Evolutionary conservation across 768 basidiomycete species (phyloP).

Genomic region (Lyophyllum atratum): DNA sequence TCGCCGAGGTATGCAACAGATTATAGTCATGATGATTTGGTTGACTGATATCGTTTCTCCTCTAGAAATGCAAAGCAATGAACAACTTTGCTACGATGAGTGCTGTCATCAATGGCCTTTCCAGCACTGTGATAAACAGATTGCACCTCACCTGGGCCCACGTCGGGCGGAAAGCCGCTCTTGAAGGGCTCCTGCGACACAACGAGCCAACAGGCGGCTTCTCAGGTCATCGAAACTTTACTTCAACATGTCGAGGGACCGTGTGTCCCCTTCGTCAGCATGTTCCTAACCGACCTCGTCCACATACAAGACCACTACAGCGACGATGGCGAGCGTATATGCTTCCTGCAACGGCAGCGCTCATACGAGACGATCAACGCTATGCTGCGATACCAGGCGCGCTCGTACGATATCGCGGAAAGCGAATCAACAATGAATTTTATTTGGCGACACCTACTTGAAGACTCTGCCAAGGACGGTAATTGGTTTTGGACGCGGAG

Average conservation of each 20-base stretch:
- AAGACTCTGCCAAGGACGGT: constrained; percentile 41
- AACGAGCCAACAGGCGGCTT: constrained; percentile 64
- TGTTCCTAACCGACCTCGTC: constrained; percentile 62
- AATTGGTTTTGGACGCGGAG: constrained; percentile 60
- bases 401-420: constrained; percentile 49
- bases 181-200: constrained; percentile 54
- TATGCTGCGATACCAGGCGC: constrained; percentile 59
- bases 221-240: constrained; percentile 51
- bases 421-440: constrained; percentile 47
- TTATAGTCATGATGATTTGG: no score
- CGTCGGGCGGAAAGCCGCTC: constrained; percentile 48
- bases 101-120: constrained; percentile 64
- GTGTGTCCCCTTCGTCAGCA: constrained; percentile 69
- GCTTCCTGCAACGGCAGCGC: constrained; percentile 56
- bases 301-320: constrained; percentile 54
- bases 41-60: neutral
- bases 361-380: constrained; percentile 55
- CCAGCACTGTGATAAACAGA: constrained; percentile 56
- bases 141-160: constrained; percentile 71
- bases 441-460: constrained; percentile 47
- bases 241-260: constrained; percentile 52
- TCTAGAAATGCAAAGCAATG: constrained; percentile 62
- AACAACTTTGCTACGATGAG: constrained; percentile 72
- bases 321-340: constrained; percentile 43
- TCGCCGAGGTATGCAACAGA: constrained; percentile 60